A percentile compares a stretch with the other conserved stretches of the same genome.
Evolutionary conservation across 805 yeast species (phyloP).

Genomic region (Kodamaea kaohsiungensis): DNA sequence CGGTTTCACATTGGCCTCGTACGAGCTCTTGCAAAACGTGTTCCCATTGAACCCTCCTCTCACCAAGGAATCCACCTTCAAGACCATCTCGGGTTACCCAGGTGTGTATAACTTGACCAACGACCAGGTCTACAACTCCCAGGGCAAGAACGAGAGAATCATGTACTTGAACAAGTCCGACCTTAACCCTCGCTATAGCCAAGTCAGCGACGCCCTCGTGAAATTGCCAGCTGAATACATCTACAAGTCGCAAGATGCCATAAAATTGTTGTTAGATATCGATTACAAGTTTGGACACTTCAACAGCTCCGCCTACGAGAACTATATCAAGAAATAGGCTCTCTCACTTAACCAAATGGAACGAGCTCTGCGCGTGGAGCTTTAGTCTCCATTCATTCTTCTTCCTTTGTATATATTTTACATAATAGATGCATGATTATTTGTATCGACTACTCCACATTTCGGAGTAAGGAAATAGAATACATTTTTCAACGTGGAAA

Average conservation of each 20-base stretch:
- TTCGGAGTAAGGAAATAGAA: neutral
- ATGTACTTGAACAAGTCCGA: slow-evolving; percentile 35
- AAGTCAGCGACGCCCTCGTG: slow-evolving; percentile 40
- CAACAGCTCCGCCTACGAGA: slow-evolving; percentile 48
- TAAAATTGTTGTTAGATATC: slow-evolving; percentile 61
- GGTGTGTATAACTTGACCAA: slow-evolving; percentile 47
- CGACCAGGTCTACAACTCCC: slow-evolving; percentile 45
- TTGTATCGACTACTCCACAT: neutral
- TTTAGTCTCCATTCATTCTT: neutral
- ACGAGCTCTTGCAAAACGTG: slow-evolving; percentile 80
- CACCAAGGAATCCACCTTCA: slow-evolving; percentile 44
- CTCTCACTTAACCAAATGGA: neutral
- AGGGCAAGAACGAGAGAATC: slow-evolving; percentile 33
- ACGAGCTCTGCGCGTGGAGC: neutral
- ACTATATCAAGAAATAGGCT: slow-evolving; percentile 26
- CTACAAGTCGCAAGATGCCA: slow-evolving; percentile 61
- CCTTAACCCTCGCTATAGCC: slow-evolving; percentile 14
- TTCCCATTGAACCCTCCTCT: slow-evolving; percentile 66
- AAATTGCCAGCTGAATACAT: slow-evolving; percentile 45
- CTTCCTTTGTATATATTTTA: neutral
- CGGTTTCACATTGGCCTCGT: slow-evolving; percentile 97
- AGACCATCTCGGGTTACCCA: slow-evolving; percentile 46
- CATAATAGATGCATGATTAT: neutral
- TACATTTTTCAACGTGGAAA: neutral
- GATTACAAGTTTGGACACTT: slow-evolving; percentile 63